Base-by-base conservation (phyloP, 2,329 filamentous ascomycete genomes). In the Aspergillus transmontanensis region DNA sequence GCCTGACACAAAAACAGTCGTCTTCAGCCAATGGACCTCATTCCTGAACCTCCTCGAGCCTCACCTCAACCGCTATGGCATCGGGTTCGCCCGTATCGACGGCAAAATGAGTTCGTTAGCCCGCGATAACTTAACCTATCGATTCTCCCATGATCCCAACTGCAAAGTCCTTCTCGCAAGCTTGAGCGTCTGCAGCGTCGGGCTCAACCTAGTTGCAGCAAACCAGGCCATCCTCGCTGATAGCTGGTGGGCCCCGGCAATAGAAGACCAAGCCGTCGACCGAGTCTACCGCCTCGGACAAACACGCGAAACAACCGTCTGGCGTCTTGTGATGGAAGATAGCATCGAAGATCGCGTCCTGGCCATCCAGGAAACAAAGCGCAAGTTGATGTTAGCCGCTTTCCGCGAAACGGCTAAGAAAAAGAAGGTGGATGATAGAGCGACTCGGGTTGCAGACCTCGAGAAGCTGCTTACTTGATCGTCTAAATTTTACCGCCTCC, bases 161-260 rank as follows among this genome's bases (percentile, higher is more conserved):
- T 92, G 87, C 62, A 89, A 87, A 0, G 86, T 97, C 69, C 85
- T 97, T 81, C 88, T 97, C 2, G 93, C 93, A 2, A 93, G 90
- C 72, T 81, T 97, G 48, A 86, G 87, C 9, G 93, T 95, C 7
- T 94, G 92, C 77, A 91, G 89, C 58, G 93, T 97, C 1, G 93
- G 93, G 0, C 83, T 97, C 53, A 96, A 96, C 70, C 85, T 97
- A 14, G 91, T 94, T 0, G 89, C 92, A 0, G 93, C 93, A 0
- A 93, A 95, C 70, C 93, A 93, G 7, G 92, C 96, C 63, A 88
- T 97, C 53, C 82, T 97, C 23, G 87, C 88, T 0, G 93, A 97
- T 76, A 91, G 87, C 63, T 97, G 92, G 93, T 97, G 93, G 91
- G 93, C 93, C 1, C 93, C 93, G 0, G 93, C 93, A 0, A 95